These are phyloP conservation scores for Cladosporium austrohemisphaericum DNA, from an alignment of 2,329 filamentous ascomycete genomes.

Conservation along the genomic window DNA sequence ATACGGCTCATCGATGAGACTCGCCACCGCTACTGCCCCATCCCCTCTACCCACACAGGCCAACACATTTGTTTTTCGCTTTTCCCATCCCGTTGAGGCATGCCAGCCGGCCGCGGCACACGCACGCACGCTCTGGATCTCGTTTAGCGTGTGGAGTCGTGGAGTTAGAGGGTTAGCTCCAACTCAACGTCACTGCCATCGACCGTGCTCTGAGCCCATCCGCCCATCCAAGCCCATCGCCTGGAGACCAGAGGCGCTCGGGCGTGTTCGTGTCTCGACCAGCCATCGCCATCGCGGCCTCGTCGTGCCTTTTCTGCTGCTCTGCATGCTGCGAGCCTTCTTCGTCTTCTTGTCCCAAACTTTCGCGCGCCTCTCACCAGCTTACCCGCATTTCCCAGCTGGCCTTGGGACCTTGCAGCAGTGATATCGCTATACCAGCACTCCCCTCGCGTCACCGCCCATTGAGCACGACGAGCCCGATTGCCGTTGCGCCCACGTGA, in stretches of 20 bases:
- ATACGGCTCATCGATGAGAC: not conserved
- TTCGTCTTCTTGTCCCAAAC: not conserved
- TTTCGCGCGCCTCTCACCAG: not conserved
- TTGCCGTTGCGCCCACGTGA: constrained; percentile 11
- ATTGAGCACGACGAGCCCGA: not conserved
- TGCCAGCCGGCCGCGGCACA: not conserved
- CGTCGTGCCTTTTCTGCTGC: not conserved
- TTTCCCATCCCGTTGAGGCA: constrained; percentile 1
- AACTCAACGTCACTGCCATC: constrained; percentile 1
- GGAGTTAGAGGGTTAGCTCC: constrained; percentile 10
- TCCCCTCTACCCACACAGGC: not conserved
- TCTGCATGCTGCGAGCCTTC: not conserved
- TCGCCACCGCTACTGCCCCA: not conserved
- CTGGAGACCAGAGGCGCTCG: constrained; percentile 1
- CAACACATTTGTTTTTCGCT: not conserved
- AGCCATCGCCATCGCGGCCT: constrained; percentile 1
- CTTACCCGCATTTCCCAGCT: not conserved
- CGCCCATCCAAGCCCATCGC: not conserved
- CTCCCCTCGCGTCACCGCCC: too few relatives aligned
- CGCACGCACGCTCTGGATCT: too few relatives aligned
- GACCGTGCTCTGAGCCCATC: not conserved
- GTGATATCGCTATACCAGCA: too few relatives aligned
- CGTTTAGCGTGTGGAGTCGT: constrained; percentile 3
- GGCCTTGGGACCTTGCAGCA: not conserved
- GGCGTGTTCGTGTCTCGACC: constrained; percentile 2